These are phyloP conservation scores for Chaetomium globosum DNA, from an alignment of 2,329 filamentous ascomycete species.

Conservation along the genomic window DNA sequence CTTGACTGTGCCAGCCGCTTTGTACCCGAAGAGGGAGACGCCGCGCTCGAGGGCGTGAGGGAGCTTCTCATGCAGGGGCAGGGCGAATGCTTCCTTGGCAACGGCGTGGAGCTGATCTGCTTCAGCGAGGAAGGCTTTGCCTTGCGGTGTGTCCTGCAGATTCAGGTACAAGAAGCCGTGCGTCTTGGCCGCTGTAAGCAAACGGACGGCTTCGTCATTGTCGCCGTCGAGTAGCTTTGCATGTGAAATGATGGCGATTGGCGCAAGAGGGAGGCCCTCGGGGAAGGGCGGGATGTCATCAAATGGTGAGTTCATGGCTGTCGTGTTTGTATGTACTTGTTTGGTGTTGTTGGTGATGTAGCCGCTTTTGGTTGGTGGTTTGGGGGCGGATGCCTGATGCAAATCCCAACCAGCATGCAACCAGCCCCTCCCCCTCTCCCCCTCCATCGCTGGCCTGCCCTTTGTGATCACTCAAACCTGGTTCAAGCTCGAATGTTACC, in stretches of 20 bases:
- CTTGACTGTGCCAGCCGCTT: slow-evolving; percentile 38
- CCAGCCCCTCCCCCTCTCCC: neutral
- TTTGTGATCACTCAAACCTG: neutral
- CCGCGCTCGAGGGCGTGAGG: slow-evolving; percentile 33
- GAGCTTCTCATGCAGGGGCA: slow-evolving; percentile 40
- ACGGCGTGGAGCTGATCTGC: slow-evolving; percentile 21
- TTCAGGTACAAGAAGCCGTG: slow-evolving; percentile 28
- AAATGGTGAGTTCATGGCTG: slow-evolving; percentile 6
- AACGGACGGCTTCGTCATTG: slow-evolving; percentile 12
- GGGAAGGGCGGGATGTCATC: slow-evolving; percentile 25
- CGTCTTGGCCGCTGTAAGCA: slow-evolving; percentile 22
- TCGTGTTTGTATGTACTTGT: neutral
- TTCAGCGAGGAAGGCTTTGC: slow-evolving; percentile 16
- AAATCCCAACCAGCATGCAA: neutral
- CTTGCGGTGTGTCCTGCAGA: slow-evolving; percentile 15
- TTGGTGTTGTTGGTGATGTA: neutral
- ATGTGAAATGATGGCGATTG: slow-evolving; percentile 22
- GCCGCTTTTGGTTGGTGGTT: neutral
- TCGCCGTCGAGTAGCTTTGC: slow-evolving; percentile 15
- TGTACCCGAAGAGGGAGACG: slow-evolving; percentile 41
- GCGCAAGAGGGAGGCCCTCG: slow-evolving; percentile 19
- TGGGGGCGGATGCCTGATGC: slow-evolving; percentile 12
- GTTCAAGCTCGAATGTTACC: neutral
- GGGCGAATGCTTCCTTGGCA: slow-evolving; percentile 38
- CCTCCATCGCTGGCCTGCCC: neutral